Conservation (phyloP, 2,329 filamentous ascomycete species). For the Metarhizium humberi region DNA sequence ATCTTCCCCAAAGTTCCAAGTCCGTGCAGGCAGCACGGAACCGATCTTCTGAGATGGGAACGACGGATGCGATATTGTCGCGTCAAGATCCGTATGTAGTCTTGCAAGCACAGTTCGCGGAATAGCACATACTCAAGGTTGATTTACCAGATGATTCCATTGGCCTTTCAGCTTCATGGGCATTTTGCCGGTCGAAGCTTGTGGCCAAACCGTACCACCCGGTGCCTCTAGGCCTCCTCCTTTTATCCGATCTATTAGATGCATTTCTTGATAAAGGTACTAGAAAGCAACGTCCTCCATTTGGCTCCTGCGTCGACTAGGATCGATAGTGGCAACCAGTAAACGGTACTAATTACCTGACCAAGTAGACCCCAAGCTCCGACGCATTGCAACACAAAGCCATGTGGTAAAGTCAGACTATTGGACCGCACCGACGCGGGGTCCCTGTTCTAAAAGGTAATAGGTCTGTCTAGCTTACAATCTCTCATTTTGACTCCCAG, state of each 20-base stretch:
- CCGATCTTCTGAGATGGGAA: slow-evolving; percentile 10
- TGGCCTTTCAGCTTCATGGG: not conserved
- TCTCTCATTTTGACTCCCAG: not conserved
- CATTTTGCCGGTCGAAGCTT: not conserved
- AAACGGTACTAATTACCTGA: too few relatives aligned
- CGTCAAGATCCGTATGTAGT: slow-evolving; percentile 9
- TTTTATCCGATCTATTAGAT: too few relatives aligned
- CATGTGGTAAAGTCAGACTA: too few relatives aligned
- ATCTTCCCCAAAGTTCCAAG: slow-evolving; percentile 21
- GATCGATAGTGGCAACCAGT: too few relatives aligned
- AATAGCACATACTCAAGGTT: slow-evolving; percentile 1
- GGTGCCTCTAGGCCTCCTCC: too few relatives aligned
- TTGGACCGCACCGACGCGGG: not conserved
- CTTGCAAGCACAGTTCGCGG: slow-evolving; percentile 6
- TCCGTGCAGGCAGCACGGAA: slow-evolving; percentile 19
- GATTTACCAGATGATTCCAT: not conserved
- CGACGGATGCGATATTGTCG: not conserved
- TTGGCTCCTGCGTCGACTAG: too few relatives aligned
- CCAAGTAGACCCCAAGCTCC: too few relatives aligned
- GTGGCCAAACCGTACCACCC: too few relatives aligned
- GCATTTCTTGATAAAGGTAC: too few relatives aligned
- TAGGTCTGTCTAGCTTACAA: not conserved
- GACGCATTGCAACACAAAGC: too few relatives aligned
- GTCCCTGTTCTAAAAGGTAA: not conserved
- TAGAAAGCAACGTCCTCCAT: too few relatives aligned